Conservation (phyloP, 2,329 filamentous ascomycete genomes). For the Microdochium nivale region DNA sequence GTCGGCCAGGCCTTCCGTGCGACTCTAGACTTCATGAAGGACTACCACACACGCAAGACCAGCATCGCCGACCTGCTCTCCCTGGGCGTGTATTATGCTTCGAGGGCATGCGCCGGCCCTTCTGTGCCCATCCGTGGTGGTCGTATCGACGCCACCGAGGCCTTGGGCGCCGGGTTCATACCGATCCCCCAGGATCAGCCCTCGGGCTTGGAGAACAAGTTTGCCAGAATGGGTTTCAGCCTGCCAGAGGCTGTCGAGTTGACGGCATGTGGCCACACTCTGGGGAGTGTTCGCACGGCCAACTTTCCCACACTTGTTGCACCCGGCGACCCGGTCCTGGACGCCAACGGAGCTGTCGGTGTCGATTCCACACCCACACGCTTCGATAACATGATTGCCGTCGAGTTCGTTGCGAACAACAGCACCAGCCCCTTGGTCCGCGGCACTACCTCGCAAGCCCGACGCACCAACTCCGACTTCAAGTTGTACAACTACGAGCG, state of each 20-base stretch:
- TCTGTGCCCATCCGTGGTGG: conserved; percentile 43
- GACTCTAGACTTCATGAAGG: conserved; percentile 44
- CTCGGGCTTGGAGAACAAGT: conserved; percentile 43
- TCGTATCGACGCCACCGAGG: conserved; percentile 41
- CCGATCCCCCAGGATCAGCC: conserved; percentile 49
- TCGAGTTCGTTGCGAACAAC: conserved; percentile 45
- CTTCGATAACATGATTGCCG: conserved; percentile 50
- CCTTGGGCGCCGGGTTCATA: conserved; percentile 37
- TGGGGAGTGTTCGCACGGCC: conserved; percentile 48
- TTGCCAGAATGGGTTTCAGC: conserved; percentile 48
- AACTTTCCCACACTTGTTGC: conserved; percentile 46
- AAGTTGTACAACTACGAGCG: conserved; percentile 46
- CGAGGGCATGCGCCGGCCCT: conserved; percentile 50
- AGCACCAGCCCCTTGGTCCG: conserved; percentile 47
- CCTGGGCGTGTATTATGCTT: conserved; percentile 47
- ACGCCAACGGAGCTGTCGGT: conserved; percentile 31
- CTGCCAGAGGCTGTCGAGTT: conserved; percentile 50
- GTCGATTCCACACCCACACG: conserved; percentile 37
- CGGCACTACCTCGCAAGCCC: conserved; percentile 31
- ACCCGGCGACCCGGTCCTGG: conserved; percentile 23
- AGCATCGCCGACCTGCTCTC: conserved; percentile 51
- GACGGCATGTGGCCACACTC: conserved; percentile 51
- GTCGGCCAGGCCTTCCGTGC: conserved; percentile 44
- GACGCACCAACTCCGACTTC: conserved; percentile 42
- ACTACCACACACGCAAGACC: conserved; percentile 40